These are phyloP conservation scores for Melaleuca quinquenervia DNA, from an alignment of 345 rosid genomes.

Conservation along the genomic window DNA sequence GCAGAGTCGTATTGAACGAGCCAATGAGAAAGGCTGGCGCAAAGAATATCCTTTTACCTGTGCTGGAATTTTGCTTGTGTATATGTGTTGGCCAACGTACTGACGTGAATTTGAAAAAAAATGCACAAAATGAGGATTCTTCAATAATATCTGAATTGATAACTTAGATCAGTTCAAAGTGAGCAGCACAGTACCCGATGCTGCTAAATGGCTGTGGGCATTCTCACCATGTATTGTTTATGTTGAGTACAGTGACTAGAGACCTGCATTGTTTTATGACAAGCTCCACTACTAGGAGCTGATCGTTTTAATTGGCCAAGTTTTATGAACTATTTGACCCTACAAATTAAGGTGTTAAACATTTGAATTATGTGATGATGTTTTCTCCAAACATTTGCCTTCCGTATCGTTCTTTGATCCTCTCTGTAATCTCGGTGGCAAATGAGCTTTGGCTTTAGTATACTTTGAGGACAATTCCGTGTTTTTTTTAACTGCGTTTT, in stretches of 20 bases:
- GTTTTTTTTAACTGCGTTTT: background rate
- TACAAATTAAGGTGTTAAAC: background rate
- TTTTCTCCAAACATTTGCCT: background rate
- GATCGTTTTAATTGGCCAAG: background rate
- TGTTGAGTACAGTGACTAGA: background rate
- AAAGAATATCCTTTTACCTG: constrained; percentile 75
- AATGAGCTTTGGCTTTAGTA: background rate
- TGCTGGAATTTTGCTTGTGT: background rate
- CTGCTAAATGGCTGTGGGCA: background rate
- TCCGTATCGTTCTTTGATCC: background rate
- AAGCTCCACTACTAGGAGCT: background rate
- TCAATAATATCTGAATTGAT: background rate
- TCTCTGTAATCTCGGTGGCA: background rate
- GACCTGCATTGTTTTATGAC: background rate
- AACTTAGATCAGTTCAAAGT: background rate
- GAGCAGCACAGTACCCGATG: background rate
- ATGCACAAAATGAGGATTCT: background rate
- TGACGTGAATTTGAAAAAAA: background rate
- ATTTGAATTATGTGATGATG: background rate
- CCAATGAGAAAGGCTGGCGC: constrained; percentile 91
- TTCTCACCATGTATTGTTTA: background rate
- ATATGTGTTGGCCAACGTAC: background rate
- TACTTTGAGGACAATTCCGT: background rate
- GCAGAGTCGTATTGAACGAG: constrained; percentile 49
- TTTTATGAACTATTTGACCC: background rate